A percentile compares a stretch with the other conserved stretches of the same genome.
These are phyloP conservation scores for Echinochloa phyllopogon DNA, from an alignment of 176 grass and related monocot species.

Conservation along the genomic window DNA sequence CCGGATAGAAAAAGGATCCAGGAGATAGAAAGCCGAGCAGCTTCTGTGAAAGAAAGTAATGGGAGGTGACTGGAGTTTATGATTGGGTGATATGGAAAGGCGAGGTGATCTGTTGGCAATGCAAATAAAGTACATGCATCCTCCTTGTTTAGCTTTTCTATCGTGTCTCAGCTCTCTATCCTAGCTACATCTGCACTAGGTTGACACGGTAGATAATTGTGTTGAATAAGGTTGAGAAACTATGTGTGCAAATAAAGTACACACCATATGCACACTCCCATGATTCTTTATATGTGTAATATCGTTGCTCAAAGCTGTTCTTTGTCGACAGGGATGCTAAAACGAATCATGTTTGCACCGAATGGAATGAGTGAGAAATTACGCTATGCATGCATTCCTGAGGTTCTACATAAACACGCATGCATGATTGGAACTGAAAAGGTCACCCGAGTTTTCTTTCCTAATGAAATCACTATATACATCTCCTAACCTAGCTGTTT, in stretches of 20 bases:
- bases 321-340: too few species aligned
- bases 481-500: too few species aligned
- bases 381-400: too few species aligned
- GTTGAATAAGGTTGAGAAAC: background rate
- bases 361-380: too few species aligned
- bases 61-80: slow-evolving; percentile 48
- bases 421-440: too few species aligned
- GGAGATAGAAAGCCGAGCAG: slow-evolving; percentile 9
- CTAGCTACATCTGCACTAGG: background rate
- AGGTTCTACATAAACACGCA: too few species aligned
- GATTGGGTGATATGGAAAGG: slow-evolving; percentile 41
- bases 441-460: too few species aligned
- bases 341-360: too few species aligned
- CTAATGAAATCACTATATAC: too few species aligned
- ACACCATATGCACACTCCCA: too few species aligned
- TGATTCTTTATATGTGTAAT: too few species aligned
- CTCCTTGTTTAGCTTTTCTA: background rate
- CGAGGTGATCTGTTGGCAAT: slow-evolving; percentile 15
- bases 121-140: background rate
- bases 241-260: background rate
- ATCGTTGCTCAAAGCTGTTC: too few species aligned
- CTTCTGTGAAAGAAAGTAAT: background rate
- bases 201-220: background rate
- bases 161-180: background rate
- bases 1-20: background rate